phyloP scores from a whole-genome alignment of 1,284 basidiomycete species.

The Somion occarium region DNA sequence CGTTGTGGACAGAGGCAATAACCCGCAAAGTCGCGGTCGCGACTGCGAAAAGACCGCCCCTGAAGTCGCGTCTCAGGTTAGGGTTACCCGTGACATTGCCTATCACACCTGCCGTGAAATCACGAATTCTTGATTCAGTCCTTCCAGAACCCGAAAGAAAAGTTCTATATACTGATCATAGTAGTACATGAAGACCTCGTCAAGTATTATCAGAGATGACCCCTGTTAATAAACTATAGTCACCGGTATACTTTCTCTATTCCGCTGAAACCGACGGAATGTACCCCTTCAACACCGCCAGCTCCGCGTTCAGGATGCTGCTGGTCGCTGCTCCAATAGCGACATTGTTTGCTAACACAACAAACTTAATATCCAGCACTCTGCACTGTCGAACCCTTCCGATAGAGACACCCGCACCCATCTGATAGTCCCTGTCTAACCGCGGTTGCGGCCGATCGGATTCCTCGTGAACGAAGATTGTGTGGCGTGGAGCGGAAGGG shows the following conservation, averaged over 20 bases:
- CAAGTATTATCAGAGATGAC: no score
- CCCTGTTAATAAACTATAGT: no score
- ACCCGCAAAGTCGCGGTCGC: background rate
- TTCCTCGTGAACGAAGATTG: constrained; percentile 93
- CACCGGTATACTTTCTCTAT: no score
- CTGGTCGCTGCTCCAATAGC: constrained; percentile 96
- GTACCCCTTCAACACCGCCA: constrained; percentile 83
- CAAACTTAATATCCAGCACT: constrained; percentile 95
- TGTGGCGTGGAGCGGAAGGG: constrained; percentile 82
- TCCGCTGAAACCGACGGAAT: constrained; percentile 20
- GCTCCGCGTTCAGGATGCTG: constrained; percentile 96
- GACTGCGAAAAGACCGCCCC: background rate
- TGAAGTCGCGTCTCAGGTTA: background rate
- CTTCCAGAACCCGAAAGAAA: no score
- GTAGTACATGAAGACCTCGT: no score
- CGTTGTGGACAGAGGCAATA: background rate
- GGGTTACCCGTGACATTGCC: background rate
- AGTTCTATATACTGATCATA: no score
- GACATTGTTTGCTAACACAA: constrained; percentile 93
- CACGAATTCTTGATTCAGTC: no score
- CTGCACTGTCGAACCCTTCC: constrained; percentile 88
- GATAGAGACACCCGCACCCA: constrained; percentile 90
- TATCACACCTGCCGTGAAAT: background rate
- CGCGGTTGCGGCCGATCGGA: constrained; percentile 93
- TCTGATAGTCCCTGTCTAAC: constrained; percentile 87